Evolutionary conservation across 1,139 yeast species (phyloP), one percentile per base, ranked within the genome.

Genomic region (Sugiyamaella novakii): DNA sequence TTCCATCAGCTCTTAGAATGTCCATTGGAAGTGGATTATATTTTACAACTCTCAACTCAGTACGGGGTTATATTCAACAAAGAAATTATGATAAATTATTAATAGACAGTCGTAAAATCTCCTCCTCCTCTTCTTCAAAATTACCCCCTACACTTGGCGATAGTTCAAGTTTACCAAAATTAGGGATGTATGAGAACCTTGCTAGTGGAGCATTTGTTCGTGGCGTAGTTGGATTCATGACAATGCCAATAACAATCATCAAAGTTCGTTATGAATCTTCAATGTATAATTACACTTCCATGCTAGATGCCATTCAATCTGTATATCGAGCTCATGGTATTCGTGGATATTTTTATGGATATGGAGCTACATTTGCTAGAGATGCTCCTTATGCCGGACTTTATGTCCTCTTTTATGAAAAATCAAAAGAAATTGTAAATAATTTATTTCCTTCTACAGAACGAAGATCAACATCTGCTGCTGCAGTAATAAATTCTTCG

Each of bases 231-330:
- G 98, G 98, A 0, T 77, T 84, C 55, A 55, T 87, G 17, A 88
- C 96, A n/a, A 92, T 92, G 98, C 98, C 98, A 0, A 79, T 92
- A n/a, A 92, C 98, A 0, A 82, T 92, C n/a, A 70, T 92, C 41
- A 92, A 92, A 63, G 94, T 95, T 8, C 75, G 98, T 39, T 89
- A 79, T 61, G 98, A 92, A 67, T 67, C 72, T 7, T 84, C 84
- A 47, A 59, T 84, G 51, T 91, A 87, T 68, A 70, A 78, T 43
- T 89, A 89, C 66, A 75, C 72, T 37, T 81, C 95, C 11, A 66
- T 92, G 61, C 59, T 66, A 25, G 83, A 80, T 42, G 94, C 96
- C 0, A 65, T 79, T 1, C 69, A 64, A 35, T 80, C 81, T 10
- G 85, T 89, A 3, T 81, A 77, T 51, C 50, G 59, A 11, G 64